Percentiles rank a stretch among this genome's conserved stretches.
These are phyloP conservation scores for Graphilbum fragrans DNA, from an alignment of 2,329 filamentous ascomycete genomes.

Conservation along the genomic window DNA sequence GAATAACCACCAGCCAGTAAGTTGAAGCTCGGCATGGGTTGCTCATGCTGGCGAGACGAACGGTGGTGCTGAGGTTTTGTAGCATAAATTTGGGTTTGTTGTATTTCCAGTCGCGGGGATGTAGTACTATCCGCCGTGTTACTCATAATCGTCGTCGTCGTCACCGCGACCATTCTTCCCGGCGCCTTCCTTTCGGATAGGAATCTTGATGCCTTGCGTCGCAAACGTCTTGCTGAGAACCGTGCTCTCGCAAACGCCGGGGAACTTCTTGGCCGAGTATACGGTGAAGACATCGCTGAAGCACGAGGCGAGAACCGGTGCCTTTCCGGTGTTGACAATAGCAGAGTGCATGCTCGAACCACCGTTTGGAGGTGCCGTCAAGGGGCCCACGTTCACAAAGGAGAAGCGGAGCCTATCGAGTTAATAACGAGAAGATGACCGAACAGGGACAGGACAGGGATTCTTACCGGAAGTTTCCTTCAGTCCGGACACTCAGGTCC, in stretches of 20 bases:
- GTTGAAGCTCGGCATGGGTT: too few species aligned
- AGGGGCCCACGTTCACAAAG: constrained; percentile 72
- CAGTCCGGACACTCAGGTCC: constrained; percentile 86
- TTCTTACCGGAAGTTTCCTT: constrained; percentile 74
- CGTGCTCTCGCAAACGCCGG: constrained; percentile 91
- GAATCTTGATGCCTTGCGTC: constrained; percentile 89
- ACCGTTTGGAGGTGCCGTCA: constrained; percentile 21
- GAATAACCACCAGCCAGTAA: too few species aligned
- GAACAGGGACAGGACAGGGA: constrained; percentile 5
- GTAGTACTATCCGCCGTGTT: background rate
- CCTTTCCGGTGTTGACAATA: constrained; percentile 60
- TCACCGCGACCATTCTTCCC: constrained; percentile 39
- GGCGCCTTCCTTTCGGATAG: constrained; percentile 74
- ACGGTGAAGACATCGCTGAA: constrained; percentile 89
- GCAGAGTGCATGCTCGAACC: constrained; percentile 25
- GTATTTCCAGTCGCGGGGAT: too few species aligned
- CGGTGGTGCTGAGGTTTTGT: too few species aligned
- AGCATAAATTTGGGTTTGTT: too few species aligned
- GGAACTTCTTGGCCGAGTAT: constrained; percentile 96
- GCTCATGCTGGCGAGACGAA: too few species aligned
- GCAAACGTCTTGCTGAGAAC: constrained; percentile 86
- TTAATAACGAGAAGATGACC: constrained; percentile 4
- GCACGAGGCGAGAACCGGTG: constrained; percentile 70
- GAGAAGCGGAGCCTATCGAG: constrained; percentile 47
- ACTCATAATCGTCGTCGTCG: constrained; percentile 28